phyloP scores from a whole-genome alignment of 2,329 filamentous ascomycete genomes.

The Calonectria naviculata region DNA sequence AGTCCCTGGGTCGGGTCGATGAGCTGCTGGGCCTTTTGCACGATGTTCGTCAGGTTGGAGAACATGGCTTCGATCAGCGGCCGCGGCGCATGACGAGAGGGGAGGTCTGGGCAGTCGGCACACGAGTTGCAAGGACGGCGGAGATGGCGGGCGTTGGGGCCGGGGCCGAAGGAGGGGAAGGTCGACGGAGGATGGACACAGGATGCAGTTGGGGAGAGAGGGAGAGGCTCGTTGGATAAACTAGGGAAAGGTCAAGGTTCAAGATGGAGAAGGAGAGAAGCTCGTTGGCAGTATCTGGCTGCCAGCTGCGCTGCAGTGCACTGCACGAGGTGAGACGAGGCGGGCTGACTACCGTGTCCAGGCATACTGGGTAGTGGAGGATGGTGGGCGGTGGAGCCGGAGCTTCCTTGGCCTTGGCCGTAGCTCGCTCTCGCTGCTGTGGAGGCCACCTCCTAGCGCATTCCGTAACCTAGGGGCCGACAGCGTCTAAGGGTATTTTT shows the following conservation, averaged over 20 bases:
- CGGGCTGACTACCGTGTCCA: conserved; percentile 11
- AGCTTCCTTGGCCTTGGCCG: conserved; percentile 5
- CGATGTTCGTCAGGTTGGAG: conserved; percentile 78
- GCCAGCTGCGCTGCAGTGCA: conserved; percentile 8
- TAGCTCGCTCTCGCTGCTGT: conserved; percentile 1
- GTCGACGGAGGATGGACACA: not conserved
- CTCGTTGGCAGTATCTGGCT: conserved; percentile 1
- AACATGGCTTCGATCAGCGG: conserved; percentile 63
- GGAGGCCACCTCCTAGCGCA: not conserved
- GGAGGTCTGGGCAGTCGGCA: conserved; percentile 24
- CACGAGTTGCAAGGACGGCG: conserved; percentile 25
- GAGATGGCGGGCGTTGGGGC: not conserved
- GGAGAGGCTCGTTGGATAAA: not conserved
- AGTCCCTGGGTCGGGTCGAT: conserved; percentile 89
- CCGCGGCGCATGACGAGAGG: conserved; percentile 52
- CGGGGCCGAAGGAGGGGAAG: not conserved
- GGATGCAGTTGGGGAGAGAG: not conserved
- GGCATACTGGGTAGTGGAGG: not conserved
- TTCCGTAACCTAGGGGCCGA: conserved; percentile 3
- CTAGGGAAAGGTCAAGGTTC: not conserved
- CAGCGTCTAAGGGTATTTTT: not conserved
- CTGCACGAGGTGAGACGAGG: conserved; percentile 6
- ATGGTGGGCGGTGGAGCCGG: conserved; percentile 11
- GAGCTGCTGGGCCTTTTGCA: conserved; percentile 95
- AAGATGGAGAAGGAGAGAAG: conserved; percentile 1